Evolutionary conservation across 148 eudicot genomes (phyloP), one percentile per base, ranked within the genome.

Genomic region (Camellia lanceoleosa): DNA sequence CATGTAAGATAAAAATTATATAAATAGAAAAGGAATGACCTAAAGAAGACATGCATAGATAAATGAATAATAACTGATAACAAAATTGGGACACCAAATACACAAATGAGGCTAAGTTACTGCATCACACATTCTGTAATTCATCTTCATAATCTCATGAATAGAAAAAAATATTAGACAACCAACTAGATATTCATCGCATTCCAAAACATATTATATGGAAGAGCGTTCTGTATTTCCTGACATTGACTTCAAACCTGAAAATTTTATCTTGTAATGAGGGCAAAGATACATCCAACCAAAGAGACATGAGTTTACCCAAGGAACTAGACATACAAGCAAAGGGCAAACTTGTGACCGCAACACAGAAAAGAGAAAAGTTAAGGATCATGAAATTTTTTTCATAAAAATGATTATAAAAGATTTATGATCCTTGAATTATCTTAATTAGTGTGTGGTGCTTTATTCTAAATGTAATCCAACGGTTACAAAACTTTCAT

Each of bases 281-380:
- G 79, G 97, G 95, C 76, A 91, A 81, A 76, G 89, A 85, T 76
- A 94, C 89, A 80, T 93, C 88, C 94, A 94, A 85, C 69, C 89
- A 89, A 71, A 93, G 92, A 83, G 98, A 95, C 16, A 84, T 87
- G 47, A 93, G 98, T 85, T 89, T 96, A 80, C 87, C 85, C 78
- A 91, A 70, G 62, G 99, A 85, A 80, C 85, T 87, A 69, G 97
- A 95, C 70, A 91, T 60, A 74, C 93, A 92, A 77, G 98, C 99
- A 83, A 94, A 94, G 10, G 83, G 87, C 49, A 83, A 75, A 74
- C 81, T 87, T 85, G 89, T 75, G 73, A 78, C 86, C 13, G 76
- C 79, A 69, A 86, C 82, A 60, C 84, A 82, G 71, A 74, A 84
- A 66, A 85, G n/a, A n/a, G n/a, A n/a, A n/a, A n/a, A n/a, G n/a